Evolutionary conservation across 2,329 filamentous ascomycete genomes (phyloP).

Genomic region (Talaromyces sp.): DNA sequence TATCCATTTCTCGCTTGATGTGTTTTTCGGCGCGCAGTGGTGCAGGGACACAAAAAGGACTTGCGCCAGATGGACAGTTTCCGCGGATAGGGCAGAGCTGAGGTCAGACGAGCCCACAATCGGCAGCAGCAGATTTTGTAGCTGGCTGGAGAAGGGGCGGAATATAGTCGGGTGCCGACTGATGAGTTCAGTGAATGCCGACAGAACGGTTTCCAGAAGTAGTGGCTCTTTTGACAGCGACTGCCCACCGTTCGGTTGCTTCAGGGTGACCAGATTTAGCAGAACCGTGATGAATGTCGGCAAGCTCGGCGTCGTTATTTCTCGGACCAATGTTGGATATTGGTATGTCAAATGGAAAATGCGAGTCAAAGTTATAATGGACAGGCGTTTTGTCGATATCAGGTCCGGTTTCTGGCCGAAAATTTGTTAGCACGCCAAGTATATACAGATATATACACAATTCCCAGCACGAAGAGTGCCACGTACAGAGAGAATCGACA

Average conservation of each 20-base stretch:
- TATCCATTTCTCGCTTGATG: slow-evolving; percentile 71
- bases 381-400: slow-evolving; percentile 66
- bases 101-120: slow-evolving; percentile 62
- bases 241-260: slow-evolving; percentile 11
- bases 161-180: slow-evolving; percentile 80
- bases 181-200: slow-evolving; percentile 65
- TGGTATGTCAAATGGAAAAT: slow-evolving; percentile 79
- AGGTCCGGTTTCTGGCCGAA: slow-evolving; percentile 66
- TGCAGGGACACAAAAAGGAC: slow-evolving; percentile 66
- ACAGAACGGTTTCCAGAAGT: slow-evolving; percentile 63
- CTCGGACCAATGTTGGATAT: slow-evolving; percentile 75
- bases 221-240: slow-evolving; percentile 28
- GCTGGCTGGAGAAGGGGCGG: slow-evolving; percentile 66
- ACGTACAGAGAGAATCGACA: slow-evolving; percentile 65
- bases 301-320: slow-evolving; percentile 80
- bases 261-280: slow-evolving; percentile 58
- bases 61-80: slow-evolving; percentile 55
- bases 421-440: background rate
- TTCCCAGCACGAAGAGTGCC: background rate
- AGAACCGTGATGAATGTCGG: slow-evolving; percentile 69
- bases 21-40: slow-evolving; percentile 75
- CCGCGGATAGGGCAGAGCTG: slow-evolving; percentile 42
- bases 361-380: slow-evolving; percentile 69
- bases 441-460: background rate
- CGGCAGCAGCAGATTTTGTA: slow-evolving; percentile 55